Conservation (phyloP, 768 basidiomycete species). For the Pleurotus djamor region DNA sequence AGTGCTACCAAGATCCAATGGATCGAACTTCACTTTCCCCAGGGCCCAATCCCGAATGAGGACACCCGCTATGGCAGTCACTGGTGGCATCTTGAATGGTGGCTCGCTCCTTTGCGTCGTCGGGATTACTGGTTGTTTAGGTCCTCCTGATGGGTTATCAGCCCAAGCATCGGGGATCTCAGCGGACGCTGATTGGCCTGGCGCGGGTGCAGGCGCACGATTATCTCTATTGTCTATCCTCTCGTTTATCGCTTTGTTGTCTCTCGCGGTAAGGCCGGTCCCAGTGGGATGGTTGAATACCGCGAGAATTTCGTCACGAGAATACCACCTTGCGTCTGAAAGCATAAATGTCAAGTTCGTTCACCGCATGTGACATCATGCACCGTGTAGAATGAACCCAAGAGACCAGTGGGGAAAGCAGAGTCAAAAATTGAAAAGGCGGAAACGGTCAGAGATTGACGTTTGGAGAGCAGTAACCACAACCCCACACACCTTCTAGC, state of each 20-base stretch:
- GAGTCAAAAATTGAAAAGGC: too few relatives aligned
- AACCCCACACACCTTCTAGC: slow-evolving; percentile 72
- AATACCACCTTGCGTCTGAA: slow-evolving; percentile 88
- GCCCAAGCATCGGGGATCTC: not conserved
- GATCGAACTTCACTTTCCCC: slow-evolving; percentile 42
- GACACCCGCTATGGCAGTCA: slow-evolving; percentile 80
- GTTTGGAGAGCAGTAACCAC: not conserved
- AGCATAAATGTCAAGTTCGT: not conserved
- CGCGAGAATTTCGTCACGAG: slow-evolving; percentile 64
- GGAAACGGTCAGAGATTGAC: not conserved
- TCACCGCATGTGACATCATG: not conserved
- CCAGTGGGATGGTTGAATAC: slow-evolving; percentile 60
- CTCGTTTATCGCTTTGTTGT: slow-evolving; percentile 49
- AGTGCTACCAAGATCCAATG: slow-evolving; percentile 9
- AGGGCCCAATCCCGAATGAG: slow-evolving; percentile 82
- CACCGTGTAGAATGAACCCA: not conserved
- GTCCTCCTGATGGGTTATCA: slow-evolving; percentile 10
- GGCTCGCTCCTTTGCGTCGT: slow-evolving; percentile 33
- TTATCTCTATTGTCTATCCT: slow-evolving; percentile 30
- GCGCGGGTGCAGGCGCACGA: slow-evolving; percentile 9
- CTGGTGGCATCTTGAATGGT: slow-evolving; percentile 73
- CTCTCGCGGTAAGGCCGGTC: slow-evolving; percentile 41
- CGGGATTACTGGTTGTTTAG: slow-evolving; percentile 14
- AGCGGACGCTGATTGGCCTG: not conserved
- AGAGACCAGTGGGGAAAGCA: too few relatives aligned